Conservation (phyloP, 2,329 filamentous ascomycete genomes). For the Verticillium longisporum region DNA sequence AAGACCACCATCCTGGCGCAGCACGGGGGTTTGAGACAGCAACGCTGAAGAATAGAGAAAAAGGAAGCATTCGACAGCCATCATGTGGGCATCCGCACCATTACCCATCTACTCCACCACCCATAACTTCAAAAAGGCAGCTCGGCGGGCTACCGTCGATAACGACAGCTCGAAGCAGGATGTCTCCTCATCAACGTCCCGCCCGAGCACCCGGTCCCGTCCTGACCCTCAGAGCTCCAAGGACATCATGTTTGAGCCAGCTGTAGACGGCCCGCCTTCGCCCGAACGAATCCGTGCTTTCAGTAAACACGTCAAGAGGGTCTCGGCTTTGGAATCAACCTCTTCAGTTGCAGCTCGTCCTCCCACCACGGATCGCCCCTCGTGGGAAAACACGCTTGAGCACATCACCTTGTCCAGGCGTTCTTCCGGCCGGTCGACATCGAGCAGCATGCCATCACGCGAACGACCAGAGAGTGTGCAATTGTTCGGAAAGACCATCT, state of each 20-base stretch:
- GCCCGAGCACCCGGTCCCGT: conserved; percentile 3
- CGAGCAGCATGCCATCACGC: conserved; percentile 42
- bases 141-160: background rate
- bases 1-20: background rate
- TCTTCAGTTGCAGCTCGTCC: conserved; percentile 45
- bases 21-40: background rate
- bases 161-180: conserved; percentile 7
- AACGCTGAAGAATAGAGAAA: background rate
- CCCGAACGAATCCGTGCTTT: conserved; percentile 52
- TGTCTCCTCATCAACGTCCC: conserved; percentile 5
- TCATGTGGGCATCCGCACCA: conserved; percentile 7
- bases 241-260: conserved; percentile 41
- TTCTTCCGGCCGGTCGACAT: conserved; percentile 49
- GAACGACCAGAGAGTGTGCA: conserved; percentile 55
- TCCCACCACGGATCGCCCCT: conserved; percentile 34
- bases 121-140: conserved; percentile 8
- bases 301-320: conserved; percentile 51
- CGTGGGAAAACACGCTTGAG: conserved; percentile 45
- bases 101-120: conserved; percentile 14
- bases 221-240: conserved; percentile 4
- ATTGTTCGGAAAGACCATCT: conserved; percentile 52
- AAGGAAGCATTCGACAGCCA: background rate
- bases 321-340: conserved; percentile 43
- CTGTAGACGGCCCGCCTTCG: conserved; percentile 55
- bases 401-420: conserved; percentile 43